phyloP scores from a whole-genome alignment of 1,284 basidiomycete species.

The Xerocomus nothofagi region DNA sequence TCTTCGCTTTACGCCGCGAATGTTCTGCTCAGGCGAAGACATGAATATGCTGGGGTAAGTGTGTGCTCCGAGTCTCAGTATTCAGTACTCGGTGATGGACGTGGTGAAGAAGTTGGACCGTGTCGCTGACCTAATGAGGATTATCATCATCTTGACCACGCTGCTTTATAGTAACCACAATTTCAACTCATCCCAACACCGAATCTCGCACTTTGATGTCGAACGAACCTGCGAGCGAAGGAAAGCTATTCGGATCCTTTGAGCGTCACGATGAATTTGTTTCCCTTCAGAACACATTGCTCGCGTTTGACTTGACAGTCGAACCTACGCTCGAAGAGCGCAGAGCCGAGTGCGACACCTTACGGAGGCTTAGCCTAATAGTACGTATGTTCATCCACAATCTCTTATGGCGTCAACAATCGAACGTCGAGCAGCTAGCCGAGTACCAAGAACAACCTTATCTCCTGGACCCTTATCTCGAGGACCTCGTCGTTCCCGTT shows the following conservation, averaged over 20 bases:
- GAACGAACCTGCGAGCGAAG: constrained; percentile 42
- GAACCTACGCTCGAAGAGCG: constrained; percentile 51
- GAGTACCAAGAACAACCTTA: constrained; percentile 94
- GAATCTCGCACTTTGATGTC: constrained; percentile 21
- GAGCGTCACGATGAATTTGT: constrained; percentile 63
- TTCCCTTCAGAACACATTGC: constrained; percentile 50
- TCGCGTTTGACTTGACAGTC: constrained; percentile 48
- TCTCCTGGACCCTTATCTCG: constrained; percentile 95
- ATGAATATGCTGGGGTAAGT: constrained; percentile 13
- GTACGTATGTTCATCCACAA: constrained; percentile 26
- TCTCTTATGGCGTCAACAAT: constrained; percentile 1
- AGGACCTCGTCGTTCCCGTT: constrained; percentile 77
- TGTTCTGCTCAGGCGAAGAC: constrained; percentile 2
- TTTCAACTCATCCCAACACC: neutral
- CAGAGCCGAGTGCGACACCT: constrained; percentile 41
- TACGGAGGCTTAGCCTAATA: constrained; percentile 41
- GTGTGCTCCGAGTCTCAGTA: too few species aligned
- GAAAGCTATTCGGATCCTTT: constrained; percentile 53
- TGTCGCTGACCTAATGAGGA: constrained; percentile 27
- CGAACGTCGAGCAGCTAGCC: constrained; percentile 58
- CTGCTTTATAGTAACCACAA: neutral
- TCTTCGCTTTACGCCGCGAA: constrained; percentile 25
- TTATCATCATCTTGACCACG: too few species aligned
- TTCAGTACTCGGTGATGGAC: too few species aligned
- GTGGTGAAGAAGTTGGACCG: neutral